phyloP scores from a whole-genome alignment of 2,329 filamentous ascomycete species.

The Orbilia quercus region DNA sequence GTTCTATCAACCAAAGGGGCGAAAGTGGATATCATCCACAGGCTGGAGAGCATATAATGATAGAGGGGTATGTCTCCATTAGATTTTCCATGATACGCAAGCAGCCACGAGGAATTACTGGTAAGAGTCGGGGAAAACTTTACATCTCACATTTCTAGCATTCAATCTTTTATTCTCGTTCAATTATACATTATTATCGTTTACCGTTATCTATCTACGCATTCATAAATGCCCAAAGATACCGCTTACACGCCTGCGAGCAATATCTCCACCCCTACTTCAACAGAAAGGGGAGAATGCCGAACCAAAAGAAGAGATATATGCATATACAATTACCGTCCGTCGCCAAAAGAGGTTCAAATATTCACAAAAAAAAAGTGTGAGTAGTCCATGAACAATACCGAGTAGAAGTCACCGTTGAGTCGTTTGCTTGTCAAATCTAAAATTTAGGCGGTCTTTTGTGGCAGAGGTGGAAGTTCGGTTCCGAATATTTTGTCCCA shows the following conservation, averaged over 20 bases:
- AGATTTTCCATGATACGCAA: too few species aligned
- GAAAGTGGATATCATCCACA: too few species aligned
- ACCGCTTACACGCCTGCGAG: background rate
- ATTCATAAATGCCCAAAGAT: constrained; percentile 15
- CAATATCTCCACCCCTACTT: background rate
- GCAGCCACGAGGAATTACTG: too few species aligned
- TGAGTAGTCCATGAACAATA: background rate
- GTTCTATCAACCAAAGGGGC: too few species aligned
- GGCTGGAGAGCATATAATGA: too few species aligned
- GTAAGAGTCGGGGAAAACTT: too few species aligned
- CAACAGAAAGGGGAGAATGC: background rate
- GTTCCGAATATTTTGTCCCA: constrained; percentile 96
- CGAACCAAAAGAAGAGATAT: constrained; percentile 26
- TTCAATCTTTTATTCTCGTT: constrained; percentile 6
- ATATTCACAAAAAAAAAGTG: constrained; percentile 49
- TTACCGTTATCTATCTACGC: constrained; percentile 7
- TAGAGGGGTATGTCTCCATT: too few species aligned
- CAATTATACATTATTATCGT: constrained; percentile 37
- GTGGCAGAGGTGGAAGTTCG: constrained; percentile 69
- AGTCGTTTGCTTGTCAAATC: background rate
- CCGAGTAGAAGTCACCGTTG: background rate
- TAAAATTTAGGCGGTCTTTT: constrained; percentile 45
- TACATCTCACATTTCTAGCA: background rate
- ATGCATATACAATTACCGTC: constrained; percentile 23
- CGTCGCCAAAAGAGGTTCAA: constrained; percentile 4